Percentiles rank a stretch among this genome's conserved stretches.
These are phyloP conservation scores for Kingdonia uniflora DNA, from an alignment of 164 flowering plant species.

Conservation along the genomic window DNA sequence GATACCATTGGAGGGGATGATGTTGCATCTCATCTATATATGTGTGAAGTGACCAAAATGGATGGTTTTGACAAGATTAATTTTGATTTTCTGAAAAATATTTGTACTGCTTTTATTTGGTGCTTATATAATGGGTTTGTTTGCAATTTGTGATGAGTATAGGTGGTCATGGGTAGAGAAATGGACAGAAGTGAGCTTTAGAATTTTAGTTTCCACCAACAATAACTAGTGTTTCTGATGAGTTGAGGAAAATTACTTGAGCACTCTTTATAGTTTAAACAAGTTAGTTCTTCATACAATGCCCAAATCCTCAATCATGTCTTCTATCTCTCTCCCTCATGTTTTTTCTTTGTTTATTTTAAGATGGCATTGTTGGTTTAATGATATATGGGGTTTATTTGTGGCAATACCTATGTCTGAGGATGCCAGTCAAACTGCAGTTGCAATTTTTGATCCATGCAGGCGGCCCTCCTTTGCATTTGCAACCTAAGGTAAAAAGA, in stretches of 20 bases:
- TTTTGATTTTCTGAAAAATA: not conserved
- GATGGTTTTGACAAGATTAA: constrained; percentile 77
- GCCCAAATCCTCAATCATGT: too few relatives aligned
- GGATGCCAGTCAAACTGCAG: too few relatives aligned
- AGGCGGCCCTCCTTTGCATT: too few relatives aligned
- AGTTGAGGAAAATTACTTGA: constrained; percentile 54
- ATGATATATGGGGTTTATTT: too few relatives aligned
- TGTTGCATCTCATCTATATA: constrained; percentile 74
- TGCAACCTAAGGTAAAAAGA: too few relatives aligned
- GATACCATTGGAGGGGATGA: constrained; percentile 86
- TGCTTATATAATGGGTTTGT: too few relatives aligned
- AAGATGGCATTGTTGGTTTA: too few relatives aligned
- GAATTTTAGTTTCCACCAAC: constrained; percentile 62
- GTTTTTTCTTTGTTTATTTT: too few relatives aligned
- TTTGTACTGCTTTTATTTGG: not conserved
- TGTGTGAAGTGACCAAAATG: constrained; percentile 66
- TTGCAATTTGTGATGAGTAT: not conserved
- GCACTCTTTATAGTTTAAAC: constrained; percentile 65
- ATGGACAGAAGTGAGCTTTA: constrained; percentile 77
- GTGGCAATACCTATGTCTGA: too few relatives aligned
- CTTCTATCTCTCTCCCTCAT: too few relatives aligned
- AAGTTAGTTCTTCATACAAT: too few relatives aligned
- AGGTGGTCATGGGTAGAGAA: constrained; percentile 77
- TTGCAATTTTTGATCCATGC: too few relatives aligned
- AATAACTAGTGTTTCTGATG: constrained; percentile 84